Percentiles rank a stretch among this genome's conserved stretches.
Evolutionary conservation across 768 basidiomycete species (phyloP).

Genomic region (Rhizopogon salebrosus): DNA sequence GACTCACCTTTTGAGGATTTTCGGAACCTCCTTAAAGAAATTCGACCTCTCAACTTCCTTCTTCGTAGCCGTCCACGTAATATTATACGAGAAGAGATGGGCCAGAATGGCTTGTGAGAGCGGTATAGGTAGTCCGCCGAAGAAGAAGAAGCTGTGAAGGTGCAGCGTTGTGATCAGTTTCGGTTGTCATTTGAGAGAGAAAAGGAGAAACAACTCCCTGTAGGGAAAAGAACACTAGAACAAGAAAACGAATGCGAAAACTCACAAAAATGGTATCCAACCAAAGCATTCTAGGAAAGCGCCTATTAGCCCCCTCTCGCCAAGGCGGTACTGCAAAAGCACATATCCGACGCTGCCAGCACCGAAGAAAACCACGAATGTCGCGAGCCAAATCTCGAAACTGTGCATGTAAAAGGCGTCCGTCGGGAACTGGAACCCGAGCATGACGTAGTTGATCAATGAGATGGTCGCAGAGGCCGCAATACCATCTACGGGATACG

Average conservation of each 20-base stretch:
- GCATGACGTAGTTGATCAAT: slow-evolving; percentile 68
- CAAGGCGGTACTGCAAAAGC: slow-evolving; percentile 68
- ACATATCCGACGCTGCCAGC: slow-evolving; percentile 69
- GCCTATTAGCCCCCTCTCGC: slow-evolving; percentile 27
- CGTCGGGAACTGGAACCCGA: slow-evolving; percentile 67
- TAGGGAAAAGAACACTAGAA: background rate
- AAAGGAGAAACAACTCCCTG: slow-evolving; percentile 1
- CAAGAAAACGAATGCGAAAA: background rate
- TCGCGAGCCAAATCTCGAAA: slow-evolving; percentile 79
- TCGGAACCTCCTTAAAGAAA: slow-evolving; percentile 87
- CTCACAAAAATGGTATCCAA: slow-evolving; percentile 35
- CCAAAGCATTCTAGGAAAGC: slow-evolving; percentile 21
- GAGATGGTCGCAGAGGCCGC: slow-evolving; percentile 62
- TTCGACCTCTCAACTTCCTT: slow-evolving; percentile 88
- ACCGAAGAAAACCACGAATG: slow-evolving; percentile 72
- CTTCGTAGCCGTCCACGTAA: slow-evolving; percentile 54
- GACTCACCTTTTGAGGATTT: slow-evolving; percentile 51
- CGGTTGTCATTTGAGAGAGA: too few species aligned
- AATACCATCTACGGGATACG: slow-evolving; percentile 38
- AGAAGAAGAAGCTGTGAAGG: slow-evolving; percentile 45
- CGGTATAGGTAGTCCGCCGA: slow-evolving; percentile 52
- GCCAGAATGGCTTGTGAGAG: slow-evolving; percentile 48
- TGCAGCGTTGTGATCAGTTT: too few species aligned
- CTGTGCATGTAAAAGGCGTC: slow-evolving; percentile 76
- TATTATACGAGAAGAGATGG: slow-evolving; percentile 55